Evolutionary conservation across 106 monocot genomes (phyloP).

Genomic region (Amphibolis antarctica): DNA sequence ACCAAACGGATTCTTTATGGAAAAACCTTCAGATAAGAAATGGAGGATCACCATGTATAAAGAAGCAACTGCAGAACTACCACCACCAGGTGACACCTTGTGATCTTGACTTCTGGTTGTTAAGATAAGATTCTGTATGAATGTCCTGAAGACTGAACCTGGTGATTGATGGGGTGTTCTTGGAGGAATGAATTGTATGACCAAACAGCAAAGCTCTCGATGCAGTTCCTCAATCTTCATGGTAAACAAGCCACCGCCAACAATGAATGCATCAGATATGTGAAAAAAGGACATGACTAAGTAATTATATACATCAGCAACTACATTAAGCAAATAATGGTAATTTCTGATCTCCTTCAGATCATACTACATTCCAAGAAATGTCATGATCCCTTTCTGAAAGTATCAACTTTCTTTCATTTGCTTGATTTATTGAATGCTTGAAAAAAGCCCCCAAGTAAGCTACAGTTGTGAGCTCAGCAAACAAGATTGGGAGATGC

Average conservation of each 20-base stretch:
- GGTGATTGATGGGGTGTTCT: conserved; percentile 30
- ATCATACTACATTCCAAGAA: no score
- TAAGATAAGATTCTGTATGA: conserved; percentile 69
- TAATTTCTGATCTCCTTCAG: not conserved
- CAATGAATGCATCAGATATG: not conserved
- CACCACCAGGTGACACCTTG: conserved; percentile 36
- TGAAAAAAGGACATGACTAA: not conserved
- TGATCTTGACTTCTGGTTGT: conserved; percentile 46
- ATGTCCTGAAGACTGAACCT: conserved; percentile 76
- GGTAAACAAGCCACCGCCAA: conserved; percentile 10
- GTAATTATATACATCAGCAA: not conserved
- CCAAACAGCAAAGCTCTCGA: conserved; percentile 59
- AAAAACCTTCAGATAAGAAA: conserved; percentile 87
- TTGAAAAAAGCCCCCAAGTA: no score
- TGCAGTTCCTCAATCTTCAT: conserved; percentile 94
- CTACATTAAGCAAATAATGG: not conserved
- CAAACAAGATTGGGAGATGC: no score
- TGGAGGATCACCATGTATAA: conserved; percentile 87
- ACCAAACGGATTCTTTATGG: conserved; percentile 25
- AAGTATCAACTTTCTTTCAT: no score
- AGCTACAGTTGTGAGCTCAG: no score
- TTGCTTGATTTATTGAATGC: no score
- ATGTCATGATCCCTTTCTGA: no score
- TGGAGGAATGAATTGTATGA: conserved; percentile 79
- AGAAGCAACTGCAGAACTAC: conserved; percentile 56